Conservation (phyloP, 345 rosid species). For the Anastatica hierochuntica region DNA sequence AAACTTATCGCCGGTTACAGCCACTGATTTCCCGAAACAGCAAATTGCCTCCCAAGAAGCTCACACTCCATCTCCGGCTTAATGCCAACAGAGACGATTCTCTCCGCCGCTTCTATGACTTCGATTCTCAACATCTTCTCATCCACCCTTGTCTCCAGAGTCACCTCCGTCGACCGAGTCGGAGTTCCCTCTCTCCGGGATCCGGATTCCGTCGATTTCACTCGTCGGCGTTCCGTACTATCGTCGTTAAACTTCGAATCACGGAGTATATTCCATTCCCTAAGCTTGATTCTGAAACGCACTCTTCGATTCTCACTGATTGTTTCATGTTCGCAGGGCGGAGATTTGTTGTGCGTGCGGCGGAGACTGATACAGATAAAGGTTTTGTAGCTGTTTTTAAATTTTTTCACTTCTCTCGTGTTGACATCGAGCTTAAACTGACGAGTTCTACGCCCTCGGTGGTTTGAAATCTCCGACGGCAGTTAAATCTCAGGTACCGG, state of each 20-base stretch:
- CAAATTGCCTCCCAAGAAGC: neutral
- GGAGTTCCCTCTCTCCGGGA: conserved; percentile 24
- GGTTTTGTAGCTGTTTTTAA: conserved; percentile 29
- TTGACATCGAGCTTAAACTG: neutral
- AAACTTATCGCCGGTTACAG: conserved; percentile 19
- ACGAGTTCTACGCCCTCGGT: neutral
- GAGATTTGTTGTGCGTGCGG: conserved; percentile 61
- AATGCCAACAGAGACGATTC: conserved; percentile 1
- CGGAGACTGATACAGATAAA: conserved; percentile 72
- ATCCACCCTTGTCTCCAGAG: too few species aligned
- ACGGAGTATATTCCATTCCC: neutral
- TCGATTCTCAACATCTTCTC: conserved; percentile 43
- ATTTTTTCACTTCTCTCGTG: neutral
- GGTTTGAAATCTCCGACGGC: conserved; percentile 4
- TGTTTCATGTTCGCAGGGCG: conserved; percentile 39
- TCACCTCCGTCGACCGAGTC: too few species aligned
- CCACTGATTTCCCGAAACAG: conserved; percentile 20
- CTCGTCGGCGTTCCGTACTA: conserved; percentile 16
- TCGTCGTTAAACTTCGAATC: neutral
- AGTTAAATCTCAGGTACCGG: conserved; percentile 61
- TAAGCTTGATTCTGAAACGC: neutral
- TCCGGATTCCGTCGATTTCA: conserved; percentile 38
- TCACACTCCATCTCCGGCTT: conserved; percentile 14
- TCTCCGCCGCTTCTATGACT: conserved; percentile 41
- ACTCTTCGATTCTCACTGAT: neutral